Percentiles rank a stretch among this genome's conserved stretches.
These are phyloP conservation scores for Trichoderma atroviride DNA, from an alignment of 2,329 filamentous ascomycete genomes.

Conservation along the genomic window DNA sequence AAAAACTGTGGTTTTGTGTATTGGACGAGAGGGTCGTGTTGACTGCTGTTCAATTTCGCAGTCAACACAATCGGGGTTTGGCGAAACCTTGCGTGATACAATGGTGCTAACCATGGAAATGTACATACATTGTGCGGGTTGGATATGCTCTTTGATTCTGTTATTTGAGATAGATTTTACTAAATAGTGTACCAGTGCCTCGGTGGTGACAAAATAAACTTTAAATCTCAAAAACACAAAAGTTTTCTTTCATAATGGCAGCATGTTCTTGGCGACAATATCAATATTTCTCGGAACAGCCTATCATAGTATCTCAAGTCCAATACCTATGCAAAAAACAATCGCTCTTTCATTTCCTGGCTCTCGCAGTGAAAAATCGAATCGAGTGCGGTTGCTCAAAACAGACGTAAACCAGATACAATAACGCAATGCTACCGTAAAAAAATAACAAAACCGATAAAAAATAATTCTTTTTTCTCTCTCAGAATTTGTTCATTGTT, in stretches of 20 bases:
- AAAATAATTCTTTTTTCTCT: neutral
- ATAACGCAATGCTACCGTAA: neutral
- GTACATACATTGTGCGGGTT: neutral
- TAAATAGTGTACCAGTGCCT: neutral
- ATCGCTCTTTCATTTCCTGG: neutral
- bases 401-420: neutral
- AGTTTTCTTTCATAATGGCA: neutral
- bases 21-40: neutral
- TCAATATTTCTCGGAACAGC: neutral
- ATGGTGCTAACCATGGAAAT: neutral
- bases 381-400: neutral
- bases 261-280: neutral
- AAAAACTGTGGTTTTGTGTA: neutral
- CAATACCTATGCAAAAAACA: slow-evolving; percentile 1
- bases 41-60: neutral
- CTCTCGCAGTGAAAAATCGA: slow-evolving; percentile 1
- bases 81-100: neutral
- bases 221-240: neutral
- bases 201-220: neutral
- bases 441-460: neutral
- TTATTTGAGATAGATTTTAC: neutral
- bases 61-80: neutral
- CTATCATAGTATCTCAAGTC: neutral
- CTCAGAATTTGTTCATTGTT: neutral
- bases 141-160: neutral